Conservation (phyloP, 768 basidiomycete species). For the Amanita rubescens region DNA sequence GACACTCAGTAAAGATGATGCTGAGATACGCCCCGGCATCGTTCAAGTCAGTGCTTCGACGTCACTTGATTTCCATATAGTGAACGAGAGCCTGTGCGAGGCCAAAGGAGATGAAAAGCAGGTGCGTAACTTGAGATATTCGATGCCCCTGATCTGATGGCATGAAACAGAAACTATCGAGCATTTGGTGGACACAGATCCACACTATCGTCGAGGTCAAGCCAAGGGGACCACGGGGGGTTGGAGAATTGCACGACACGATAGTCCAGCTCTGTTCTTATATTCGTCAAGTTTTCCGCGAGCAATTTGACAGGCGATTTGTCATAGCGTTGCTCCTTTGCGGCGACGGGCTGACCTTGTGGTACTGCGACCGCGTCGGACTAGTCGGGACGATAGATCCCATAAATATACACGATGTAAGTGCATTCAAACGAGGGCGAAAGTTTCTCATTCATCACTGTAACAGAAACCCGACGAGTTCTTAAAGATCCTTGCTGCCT, state of each 20-base stretch:
- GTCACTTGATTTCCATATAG: not conserved
- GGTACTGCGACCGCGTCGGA: conserved; percentile 9
- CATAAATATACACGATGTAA: conserved; percentile 8
- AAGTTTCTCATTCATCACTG: not conserved
- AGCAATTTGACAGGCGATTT: conserved; percentile 11
- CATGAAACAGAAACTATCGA: not conserved
- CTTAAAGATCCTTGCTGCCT: not conserved
- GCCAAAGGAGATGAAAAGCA: not conserved
- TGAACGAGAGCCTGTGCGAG: not conserved
- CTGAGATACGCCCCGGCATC: not conserved
- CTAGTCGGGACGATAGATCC: conserved; percentile 6
- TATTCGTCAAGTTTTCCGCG: conserved; percentile 9
- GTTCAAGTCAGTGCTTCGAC: not conserved
- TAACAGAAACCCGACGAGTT: not conserved
- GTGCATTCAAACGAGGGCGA: not conserved
- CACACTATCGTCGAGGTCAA: not conserved
- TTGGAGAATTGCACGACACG: not conserved
- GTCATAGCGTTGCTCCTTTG: conserved; percentile 6
- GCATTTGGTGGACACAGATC: not conserved
- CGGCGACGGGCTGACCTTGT: conserved; percentile 3
- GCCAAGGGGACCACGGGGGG: not conserved
- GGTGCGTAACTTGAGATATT: not conserved
- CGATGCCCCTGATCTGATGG: not conserved
- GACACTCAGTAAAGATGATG: not conserved
- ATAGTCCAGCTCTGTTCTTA: conserved; percentile 1